These are phyloP conservation scores for Candida silvicultrix DNA, from an alignment of 805 yeast species.

Conservation along the genomic window DNA sequence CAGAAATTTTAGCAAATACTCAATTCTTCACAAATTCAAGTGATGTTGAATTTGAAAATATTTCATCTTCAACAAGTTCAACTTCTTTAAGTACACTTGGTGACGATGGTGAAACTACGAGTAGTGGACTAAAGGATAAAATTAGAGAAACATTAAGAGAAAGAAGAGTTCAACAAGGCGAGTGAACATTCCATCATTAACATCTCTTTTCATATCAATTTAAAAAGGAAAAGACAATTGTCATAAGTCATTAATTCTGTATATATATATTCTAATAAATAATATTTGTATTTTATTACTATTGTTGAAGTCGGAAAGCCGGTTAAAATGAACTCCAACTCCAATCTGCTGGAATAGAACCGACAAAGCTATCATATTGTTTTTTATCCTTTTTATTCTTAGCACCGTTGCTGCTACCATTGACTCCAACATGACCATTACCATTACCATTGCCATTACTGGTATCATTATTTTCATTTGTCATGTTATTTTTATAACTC, in stretches of 20 bases:
- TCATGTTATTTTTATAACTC: neutral
- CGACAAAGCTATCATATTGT: constrained; percentile 28
- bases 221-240: too few relatives aligned
- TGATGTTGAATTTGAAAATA: constrained; percentile 20
- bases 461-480: neutral
- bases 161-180: constrained; percentile 13
- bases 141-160: constrained; percentile 23
- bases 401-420: constrained; percentile 22
- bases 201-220: too few relatives aligned
- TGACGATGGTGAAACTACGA: constrained; percentile 11
- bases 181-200: neutral
- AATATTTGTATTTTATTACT: neutral
- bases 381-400: constrained; percentile 5
- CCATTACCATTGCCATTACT: constrained; percentile 1
- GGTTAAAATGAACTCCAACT: constrained; percentile 65
- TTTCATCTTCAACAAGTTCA: neutral
- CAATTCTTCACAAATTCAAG: constrained; percentile 40
- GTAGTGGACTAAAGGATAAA: constrained; percentile 14
- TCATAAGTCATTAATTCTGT: neutral
- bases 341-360: constrained; percentile 69
- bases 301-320: too few relatives aligned
- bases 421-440: neutral
- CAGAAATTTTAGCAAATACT: constrained; percentile 33
- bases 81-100: constrained; percentile 24
- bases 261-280: neutral